Percentiles rank a stretch among this genome's conserved stretches.
phyloP scores from a whole-genome alignment of 352 stramenopile genomes.

The Globisporangium middletonii region DNA sequence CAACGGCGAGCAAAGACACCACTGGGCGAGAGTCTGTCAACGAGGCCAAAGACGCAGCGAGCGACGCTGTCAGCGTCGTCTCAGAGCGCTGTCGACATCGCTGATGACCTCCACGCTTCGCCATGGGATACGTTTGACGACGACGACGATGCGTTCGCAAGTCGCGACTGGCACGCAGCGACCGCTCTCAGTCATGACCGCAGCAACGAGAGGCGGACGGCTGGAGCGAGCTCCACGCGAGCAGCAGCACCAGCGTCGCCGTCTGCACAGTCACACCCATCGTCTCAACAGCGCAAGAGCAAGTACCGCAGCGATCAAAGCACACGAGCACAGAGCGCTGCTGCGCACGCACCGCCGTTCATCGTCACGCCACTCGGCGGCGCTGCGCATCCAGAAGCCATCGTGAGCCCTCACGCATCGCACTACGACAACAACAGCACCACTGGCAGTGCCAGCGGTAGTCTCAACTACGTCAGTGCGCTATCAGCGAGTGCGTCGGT shows the following conservation, averaged over 20 bases:
- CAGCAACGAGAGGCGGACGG: neutral
- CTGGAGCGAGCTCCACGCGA: neutral
- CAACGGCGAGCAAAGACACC: neutral
- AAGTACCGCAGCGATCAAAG: neutral
- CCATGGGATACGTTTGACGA: slow-evolving; percentile 8
- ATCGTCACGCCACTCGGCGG: neutral
- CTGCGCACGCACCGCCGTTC: neutral
- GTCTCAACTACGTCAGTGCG: neutral
- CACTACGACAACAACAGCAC: neutral
- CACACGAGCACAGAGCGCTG: neutral
- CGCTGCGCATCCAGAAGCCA: neutral
- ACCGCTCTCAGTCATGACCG: neutral
- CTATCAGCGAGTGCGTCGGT: neutral
- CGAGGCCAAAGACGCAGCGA: neutral
- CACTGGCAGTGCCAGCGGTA: neutral
- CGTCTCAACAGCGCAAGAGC: neutral
- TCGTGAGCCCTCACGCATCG: neutral
- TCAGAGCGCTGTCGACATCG: neutral
- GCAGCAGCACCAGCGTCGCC: neutral
- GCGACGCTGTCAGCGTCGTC: neutral
- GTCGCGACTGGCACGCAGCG: neutral
- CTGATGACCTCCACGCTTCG: neutral
- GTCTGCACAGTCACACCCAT: neutral
- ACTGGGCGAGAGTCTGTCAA: neutral
- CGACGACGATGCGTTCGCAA: neutral